A percentile compares a stretch with the other conserved stretches of the same genome.
Conservation (phyloP, 345 rosid species). For the Eucalyptus polybractea region DNA sequence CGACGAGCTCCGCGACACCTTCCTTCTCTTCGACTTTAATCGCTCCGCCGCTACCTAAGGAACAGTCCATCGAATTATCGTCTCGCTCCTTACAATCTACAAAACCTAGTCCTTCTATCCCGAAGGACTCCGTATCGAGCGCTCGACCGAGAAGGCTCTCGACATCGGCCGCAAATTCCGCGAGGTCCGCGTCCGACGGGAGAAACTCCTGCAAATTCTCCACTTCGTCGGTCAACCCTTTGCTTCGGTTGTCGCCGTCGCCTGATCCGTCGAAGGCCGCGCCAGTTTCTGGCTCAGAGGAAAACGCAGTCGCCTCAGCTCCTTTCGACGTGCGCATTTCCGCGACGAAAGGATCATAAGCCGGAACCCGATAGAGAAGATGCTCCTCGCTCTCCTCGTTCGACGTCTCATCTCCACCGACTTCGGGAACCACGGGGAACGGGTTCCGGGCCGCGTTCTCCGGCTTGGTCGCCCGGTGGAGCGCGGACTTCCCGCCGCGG, state of each 20-base stretch:
- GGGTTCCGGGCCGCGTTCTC: not conserved
- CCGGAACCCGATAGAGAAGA: slow-evolving; percentile 79
- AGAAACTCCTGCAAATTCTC: slow-evolving; percentile 33
- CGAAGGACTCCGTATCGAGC: slow-evolving; percentile 47
- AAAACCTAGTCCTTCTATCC: slow-evolving; percentile 70
- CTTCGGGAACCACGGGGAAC: slow-evolving; percentile 60
- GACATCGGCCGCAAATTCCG: slow-evolving; percentile 81
- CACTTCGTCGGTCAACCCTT: slow-evolving; percentile 2
- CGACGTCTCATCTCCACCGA: slow-evolving; percentile 46
- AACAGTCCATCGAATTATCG: not conserved
- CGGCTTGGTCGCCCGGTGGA: not conserved
- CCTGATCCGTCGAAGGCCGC: not conserved
- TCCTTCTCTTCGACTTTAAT: slow-evolving; percentile 46
- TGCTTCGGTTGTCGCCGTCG: not conserved
- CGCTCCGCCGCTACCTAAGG: not conserved
- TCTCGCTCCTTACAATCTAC: slow-evolving; percentile 17
- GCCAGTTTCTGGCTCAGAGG: not conserved
- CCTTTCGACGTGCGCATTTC: slow-evolving; percentile 29
- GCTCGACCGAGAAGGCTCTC: slow-evolving; percentile 76
- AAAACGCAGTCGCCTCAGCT: slow-evolving; percentile 1
- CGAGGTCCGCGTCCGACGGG: slow-evolving; percentile 79
- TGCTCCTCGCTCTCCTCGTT: slow-evolving; percentile 58
- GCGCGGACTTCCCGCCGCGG: slow-evolving; percentile 23
- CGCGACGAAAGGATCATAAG: slow-evolving; percentile 47
- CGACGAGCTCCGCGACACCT: not conserved